Evolutionary conservation across 108 stramenopile genomes (phyloP).

Genomic region (Epithemia pelagica): DNA sequence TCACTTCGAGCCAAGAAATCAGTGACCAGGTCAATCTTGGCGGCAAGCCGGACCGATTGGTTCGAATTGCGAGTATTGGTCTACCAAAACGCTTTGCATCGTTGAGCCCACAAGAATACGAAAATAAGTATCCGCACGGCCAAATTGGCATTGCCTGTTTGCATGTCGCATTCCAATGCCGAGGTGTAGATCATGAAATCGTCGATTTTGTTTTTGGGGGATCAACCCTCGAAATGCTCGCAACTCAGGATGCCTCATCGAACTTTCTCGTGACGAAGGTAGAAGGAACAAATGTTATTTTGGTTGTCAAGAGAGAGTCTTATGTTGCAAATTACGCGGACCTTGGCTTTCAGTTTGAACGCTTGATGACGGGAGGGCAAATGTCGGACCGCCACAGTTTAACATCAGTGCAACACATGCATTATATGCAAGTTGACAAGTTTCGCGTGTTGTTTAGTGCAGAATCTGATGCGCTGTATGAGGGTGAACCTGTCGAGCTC

Average conservation of each 20-base stretch:
- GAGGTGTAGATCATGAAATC: neutral
- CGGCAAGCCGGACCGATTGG: conserved; percentile 21
- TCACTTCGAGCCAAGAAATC: conserved; percentile 21
- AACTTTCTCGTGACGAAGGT: conserved; percentile 2
- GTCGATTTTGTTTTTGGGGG: conserved; percentile 25
- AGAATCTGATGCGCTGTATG: conserved; percentile 17
- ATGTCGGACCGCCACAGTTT: neutral
- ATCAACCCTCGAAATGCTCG: conserved; percentile 18
- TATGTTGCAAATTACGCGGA: conserved; percentile 11
- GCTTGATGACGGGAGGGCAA: conserved; percentile 14
- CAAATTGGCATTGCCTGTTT: conserved; percentile 4
- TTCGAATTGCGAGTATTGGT: neutral
- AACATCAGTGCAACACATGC: conserved; percentile 11
- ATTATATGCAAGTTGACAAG: conserved; percentile 11
- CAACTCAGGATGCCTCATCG: neutral
- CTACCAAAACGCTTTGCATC: neutral
- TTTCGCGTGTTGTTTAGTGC: conserved; percentile 11
- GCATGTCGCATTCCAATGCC: conserved; percentile 6
- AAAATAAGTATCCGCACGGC: conserved; percentile 12
- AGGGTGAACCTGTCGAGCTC: conserved; percentile 20
- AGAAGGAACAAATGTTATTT: conserved; percentile 11
- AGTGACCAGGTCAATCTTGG: conserved; percentile 6
- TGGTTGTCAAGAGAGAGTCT: conserved; percentile 10
- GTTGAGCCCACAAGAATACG: neutral
- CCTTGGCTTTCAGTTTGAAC: conserved; percentile 25